phyloP scores from a whole-genome alignment of 2,329 filamentous ascomycete genomes.

The Epichloe elymi region DNA sequence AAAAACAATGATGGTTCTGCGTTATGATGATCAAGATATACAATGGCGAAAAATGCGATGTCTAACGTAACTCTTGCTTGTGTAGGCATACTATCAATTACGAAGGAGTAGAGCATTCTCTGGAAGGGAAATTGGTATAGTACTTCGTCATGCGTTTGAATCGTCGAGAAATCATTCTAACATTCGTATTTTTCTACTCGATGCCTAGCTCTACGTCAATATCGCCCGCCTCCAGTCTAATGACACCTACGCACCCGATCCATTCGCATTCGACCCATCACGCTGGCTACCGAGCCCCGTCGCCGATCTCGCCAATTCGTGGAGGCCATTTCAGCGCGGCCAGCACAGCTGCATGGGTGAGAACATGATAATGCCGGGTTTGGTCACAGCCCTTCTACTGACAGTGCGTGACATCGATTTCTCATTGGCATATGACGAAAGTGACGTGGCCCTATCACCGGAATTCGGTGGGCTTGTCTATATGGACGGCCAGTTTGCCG shows the following conservation, averaged over 20 bases:
- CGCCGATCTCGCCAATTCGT: background rate
- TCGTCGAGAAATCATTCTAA: background rate
- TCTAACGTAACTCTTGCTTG: background rate
- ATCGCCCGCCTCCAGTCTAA: background rate
- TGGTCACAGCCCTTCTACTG: background rate
- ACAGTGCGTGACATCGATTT: background rate
- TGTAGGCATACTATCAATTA: background rate
- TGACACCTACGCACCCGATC: background rate
- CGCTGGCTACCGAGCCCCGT: constrained; percentile 1
- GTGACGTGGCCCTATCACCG: background rate
- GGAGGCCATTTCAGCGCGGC: background rate
- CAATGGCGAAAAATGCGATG: background rate
- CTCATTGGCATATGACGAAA: background rate
- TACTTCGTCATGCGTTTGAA: background rate
- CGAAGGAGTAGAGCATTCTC: background rate
- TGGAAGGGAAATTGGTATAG: background rate
- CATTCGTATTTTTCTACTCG: background rate
- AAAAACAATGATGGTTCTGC: background rate
- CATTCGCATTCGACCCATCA: background rate
- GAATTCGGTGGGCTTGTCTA: background rate
- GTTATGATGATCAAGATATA: background rate
- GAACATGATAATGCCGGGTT: constrained; percentile 3
- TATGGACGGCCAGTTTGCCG: constrained; percentile 1
- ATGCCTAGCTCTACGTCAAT: background rate
- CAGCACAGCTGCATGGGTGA: constrained; percentile 3